Base-by-base conservation (phyloP, 768 basidiomycete species). In the Leccinum subgranulosum region DNA sequence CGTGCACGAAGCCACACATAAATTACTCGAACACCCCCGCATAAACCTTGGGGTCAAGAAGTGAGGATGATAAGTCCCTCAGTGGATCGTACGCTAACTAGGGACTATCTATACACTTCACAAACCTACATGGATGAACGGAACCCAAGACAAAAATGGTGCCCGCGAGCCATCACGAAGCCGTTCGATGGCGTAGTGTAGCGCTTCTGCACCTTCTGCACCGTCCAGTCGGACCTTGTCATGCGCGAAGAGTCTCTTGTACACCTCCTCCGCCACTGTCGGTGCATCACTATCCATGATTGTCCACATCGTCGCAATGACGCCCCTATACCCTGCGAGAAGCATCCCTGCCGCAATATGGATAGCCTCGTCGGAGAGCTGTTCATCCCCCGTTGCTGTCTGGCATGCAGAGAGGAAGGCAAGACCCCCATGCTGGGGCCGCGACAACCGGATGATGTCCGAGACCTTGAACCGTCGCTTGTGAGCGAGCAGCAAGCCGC, bases 381-480 rank as follows among this genome's bases (percentile, higher is more conserved):
- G 6, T n/a, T 36, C n/a, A 3, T 51, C 49, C 3, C 49, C 48
- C 6, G 34, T 39, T 7, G 48, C 49, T 3, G 27, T 39, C 8
- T 55, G 33, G 27, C 54, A 55, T 10, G 49, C 33, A 29, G 54
- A 55, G 15, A 55, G 34, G 48, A 55, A 55, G 0, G 73, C 78
- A 41, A 80, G 66, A 31, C 70, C 51, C 28, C 41, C 66, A 41
- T 8, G 12, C 33, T 14, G 72, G 49, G 34, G 61, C 1, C 19
- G 41, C 19, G 57, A 48, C 23, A 49, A 10, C 4, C 6, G 47
- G 14, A 29, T 3, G 21, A 57, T 49, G 15, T 55, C 47, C 6
- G 36, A n/a, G 9, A 50, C 55, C 23, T 41, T 31, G 3, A 47
- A 45, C 4, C 43, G 31, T 39, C 6, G 36, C 17, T 27, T 10